These are phyloP conservation scores for Capsella rubella DNA, from an alignment of 441 rosid species.

Conservation along the genomic window DNA sequence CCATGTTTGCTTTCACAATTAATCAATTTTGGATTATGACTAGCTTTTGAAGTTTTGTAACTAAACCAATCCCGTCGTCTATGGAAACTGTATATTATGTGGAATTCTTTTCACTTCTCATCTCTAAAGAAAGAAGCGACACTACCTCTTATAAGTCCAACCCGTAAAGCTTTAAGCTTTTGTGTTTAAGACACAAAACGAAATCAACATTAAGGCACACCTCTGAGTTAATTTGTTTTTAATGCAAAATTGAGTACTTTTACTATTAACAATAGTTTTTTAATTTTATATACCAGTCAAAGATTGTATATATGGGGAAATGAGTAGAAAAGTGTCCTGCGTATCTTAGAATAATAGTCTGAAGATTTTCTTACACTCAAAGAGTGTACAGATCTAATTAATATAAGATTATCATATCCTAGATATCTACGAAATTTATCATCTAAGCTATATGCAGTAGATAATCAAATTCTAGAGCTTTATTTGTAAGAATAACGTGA, in stretches of 20 bases:
- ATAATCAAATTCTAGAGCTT: neutral
- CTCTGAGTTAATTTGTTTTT: too few relatives aligned
- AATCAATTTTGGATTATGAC: slow-evolving; percentile 16
- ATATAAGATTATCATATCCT: neutral
- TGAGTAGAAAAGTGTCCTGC: slow-evolving; percentile 27
- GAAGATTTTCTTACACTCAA: slow-evolving; percentile 5
- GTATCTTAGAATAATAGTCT: slow-evolving; percentile 23
- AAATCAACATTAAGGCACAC: too few relatives aligned
- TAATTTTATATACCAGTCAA: slow-evolving; percentile 28
- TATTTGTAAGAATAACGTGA: neutral
- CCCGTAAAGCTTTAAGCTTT: neutral
- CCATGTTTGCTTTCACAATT: slow-evolving; percentile 15
- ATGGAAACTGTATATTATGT: neutral
- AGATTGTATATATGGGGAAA: slow-evolving; percentile 32
- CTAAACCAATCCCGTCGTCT: slow-evolving; percentile 34
- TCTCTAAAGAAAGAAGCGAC: slow-evolving; percentile 18
- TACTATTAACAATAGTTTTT: neutral
- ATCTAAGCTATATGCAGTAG: neutral
- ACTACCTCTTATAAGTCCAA: neutral
- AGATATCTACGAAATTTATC: neutral
- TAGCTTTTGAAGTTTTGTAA: slow-evolving; percentile 12
- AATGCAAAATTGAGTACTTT: slow-evolving; percentile 2
- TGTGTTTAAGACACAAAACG: neutral
- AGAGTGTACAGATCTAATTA: neutral
- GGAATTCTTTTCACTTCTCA: slow-evolving; percentile 5